Evolutionary conservation across 352 stramenopile genomes (phyloP).

Genomic region (Globisporangium yorkense): DNA sequence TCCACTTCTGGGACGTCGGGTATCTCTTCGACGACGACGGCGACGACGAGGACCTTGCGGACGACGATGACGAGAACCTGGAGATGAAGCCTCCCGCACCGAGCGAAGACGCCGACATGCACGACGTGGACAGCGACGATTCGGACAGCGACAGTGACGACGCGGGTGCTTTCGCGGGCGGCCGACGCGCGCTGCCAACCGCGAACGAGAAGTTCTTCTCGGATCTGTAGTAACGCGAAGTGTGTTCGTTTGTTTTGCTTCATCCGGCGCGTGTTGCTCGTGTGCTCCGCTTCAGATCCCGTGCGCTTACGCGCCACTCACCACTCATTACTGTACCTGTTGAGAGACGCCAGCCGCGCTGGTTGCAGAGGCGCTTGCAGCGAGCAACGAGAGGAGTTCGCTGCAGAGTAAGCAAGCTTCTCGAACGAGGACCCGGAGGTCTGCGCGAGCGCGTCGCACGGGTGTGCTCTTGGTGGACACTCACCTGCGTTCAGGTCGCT

Average conservation of each 20-base stretch:
- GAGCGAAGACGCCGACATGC: slow-evolving; percentile 61
- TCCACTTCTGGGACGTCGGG: slow-evolving; percentile 94
- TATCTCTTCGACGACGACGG: slow-evolving; percentile 91
- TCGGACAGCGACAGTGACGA: slow-evolving; percentile 32
- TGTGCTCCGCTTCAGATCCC: neutral
- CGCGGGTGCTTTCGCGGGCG: slow-evolving; percentile 20
- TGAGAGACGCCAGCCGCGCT: too few species aligned
- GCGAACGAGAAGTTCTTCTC: slow-evolving; percentile 82
- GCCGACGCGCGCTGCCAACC: slow-evolving; percentile 52
- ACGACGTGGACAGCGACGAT: slow-evolving; percentile 82
- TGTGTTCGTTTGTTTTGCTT: neutral
- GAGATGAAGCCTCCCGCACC: slow-evolving; percentile 18
- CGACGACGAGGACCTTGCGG: slow-evolving; percentile 45
- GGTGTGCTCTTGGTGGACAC: too few species aligned
- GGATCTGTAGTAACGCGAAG: slow-evolving; percentile 45
- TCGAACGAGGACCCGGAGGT: too few species aligned
- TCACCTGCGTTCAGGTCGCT: too few species aligned
- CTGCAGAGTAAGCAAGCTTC: too few species aligned
- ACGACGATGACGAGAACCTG: slow-evolving; percentile 39
- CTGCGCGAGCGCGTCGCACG: too few species aligned
- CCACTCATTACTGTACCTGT: too few species aligned
- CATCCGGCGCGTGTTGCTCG: neutral
- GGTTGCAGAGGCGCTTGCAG: too few species aligned
- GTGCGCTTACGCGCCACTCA: too few species aligned
- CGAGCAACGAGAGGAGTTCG: too few species aligned